A percentile compares a stretch with the other conserved stretches of the same genome.
Evolutionary conservation across 2,329 filamentous ascomycete species (phyloP).

Genomic region (Colletotrichum sp.): DNA sequence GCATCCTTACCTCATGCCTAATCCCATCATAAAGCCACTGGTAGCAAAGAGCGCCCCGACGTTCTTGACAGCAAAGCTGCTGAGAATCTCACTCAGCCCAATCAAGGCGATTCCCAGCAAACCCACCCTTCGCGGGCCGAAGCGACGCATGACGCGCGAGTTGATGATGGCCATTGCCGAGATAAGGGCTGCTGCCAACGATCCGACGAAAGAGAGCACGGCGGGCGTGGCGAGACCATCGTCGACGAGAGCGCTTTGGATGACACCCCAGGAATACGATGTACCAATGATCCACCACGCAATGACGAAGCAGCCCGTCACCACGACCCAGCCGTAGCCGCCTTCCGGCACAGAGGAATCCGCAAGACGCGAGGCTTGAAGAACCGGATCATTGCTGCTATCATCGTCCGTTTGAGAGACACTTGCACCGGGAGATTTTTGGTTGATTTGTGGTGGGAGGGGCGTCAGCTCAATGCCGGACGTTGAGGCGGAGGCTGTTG

Average conservation of each 20-base stretch:
- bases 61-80: slow-evolving; percentile 39
- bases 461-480: slow-evolving; percentile 1
- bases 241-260: slow-evolving; percentile 61
- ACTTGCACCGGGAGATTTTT: background rate
- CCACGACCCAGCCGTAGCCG: slow-evolving; percentile 62
- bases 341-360: slow-evolving; percentile 57
- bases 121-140: slow-evolving; percentile 53
- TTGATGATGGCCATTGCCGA: slow-evolving; percentile 57
- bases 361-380: slow-evolving; percentile 48
- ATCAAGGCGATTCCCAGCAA: slow-evolving; percentile 56
- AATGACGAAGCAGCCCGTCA: slow-evolving; percentile 53
- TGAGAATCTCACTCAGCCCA: slow-evolving; percentile 52
- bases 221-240: slow-evolving; percentile 51
- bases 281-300: slow-evolving; percentile 64
- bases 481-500: background rate
- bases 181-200: slow-evolving; percentile 53
- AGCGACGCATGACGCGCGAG: slow-evolving; percentile 51
- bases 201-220: slow-evolving; percentile 65
- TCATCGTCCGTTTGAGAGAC: background rate
- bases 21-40: slow-evolving; percentile 34
- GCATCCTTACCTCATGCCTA: slow-evolving; percentile 29
- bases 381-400: slow-evolving; percentile 20
- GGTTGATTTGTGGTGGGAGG: background rate
- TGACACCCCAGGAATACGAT: slow-evolving; percentile 64
- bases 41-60: slow-evolving; percentile 40